Conservation (phyloP, 1,284 basidiomycete species). For the Kalmanozyma brasiliensis region DNA sequence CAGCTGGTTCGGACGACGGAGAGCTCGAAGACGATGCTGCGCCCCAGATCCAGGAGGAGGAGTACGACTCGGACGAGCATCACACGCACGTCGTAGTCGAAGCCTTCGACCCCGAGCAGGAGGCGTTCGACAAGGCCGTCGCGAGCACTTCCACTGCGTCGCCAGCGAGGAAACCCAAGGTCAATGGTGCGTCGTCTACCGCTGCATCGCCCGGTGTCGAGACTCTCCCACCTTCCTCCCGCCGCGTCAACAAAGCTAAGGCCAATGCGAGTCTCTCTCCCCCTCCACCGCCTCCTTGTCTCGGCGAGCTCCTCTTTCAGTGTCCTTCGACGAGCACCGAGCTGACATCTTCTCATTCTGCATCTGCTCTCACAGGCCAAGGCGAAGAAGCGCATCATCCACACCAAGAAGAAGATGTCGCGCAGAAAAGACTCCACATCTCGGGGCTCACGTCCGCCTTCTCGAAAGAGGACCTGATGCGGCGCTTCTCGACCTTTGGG, state of each 20-base stretch:
- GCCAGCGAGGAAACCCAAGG: slow-evolving; percentile 17
- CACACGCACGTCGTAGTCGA: slow-evolving; percentile 51
- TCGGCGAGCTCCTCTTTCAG: not conserved
- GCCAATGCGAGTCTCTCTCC: slow-evolving; percentile 55
- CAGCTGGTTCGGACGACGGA: slow-evolving; percentile 16
- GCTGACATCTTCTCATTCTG: slow-evolving; percentile 6
- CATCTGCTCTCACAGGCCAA: slow-evolving; percentile 26
- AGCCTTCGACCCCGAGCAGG: slow-evolving; percentile 49
- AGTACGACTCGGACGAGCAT: slow-evolving; percentile 50
- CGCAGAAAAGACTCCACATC: slow-evolving; percentile 57
- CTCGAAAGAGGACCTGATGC: slow-evolving; percentile 48
- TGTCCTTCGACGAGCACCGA: not conserved
- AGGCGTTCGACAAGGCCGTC: slow-evolving; percentile 36
- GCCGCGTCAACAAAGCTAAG: slow-evolving; percentile 54
- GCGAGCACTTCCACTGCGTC: slow-evolving; percentile 3
- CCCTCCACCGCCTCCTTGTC: slow-evolving; percentile 5
- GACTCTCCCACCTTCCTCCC: slow-evolving; percentile 52
- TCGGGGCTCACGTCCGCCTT: slow-evolving; percentile 58
- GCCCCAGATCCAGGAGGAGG: slow-evolving; percentile 29
- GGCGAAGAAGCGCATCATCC: slow-evolving; percentile 45
- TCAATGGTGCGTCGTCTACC: slow-evolving; percentile 30
- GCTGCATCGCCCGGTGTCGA: slow-evolving; percentile 40
- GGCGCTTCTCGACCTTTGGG: slow-evolving; percentile 58
- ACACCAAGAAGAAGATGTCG: slow-evolving; percentile 50
- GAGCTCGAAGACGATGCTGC: slow-evolving; percentile 23